These are phyloP conservation scores for Exutisphaerella laricina DNA, from an alignment of 2,329 filamentous ascomycete species.

Conservation along the genomic window DNA sequence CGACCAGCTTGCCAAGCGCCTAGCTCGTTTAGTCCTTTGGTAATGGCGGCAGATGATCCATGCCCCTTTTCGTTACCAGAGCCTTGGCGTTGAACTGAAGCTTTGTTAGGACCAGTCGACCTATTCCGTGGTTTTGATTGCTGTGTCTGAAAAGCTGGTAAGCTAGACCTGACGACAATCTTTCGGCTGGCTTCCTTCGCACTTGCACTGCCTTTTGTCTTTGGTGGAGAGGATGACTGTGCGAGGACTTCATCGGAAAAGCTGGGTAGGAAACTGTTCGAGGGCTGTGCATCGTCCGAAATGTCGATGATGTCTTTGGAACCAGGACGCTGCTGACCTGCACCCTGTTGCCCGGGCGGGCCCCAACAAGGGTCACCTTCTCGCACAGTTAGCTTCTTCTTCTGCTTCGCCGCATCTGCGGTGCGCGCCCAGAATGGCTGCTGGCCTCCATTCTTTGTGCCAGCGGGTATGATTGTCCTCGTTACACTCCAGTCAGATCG, in stretches of 20 bases:
- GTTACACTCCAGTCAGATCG: conserved; percentile 29
- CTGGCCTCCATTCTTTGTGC: too few species aligned
- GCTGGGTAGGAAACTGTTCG: conserved; percentile 23
- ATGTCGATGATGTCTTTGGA: conserved; percentile 34
- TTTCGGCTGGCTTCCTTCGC: neutral
- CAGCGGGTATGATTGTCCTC: conserved; percentile 13
- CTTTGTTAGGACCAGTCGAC: too few species aligned
- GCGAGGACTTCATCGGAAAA: conserved; percentile 26
- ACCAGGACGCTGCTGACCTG: conserved; percentile 21
- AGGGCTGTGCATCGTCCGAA: conserved; percentile 32
- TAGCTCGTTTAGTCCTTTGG: neutral
- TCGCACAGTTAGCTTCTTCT: conserved; percentile 14
- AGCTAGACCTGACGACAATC: conserved; percentile 29
- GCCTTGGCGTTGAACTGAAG: neutral
- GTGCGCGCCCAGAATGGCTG: conserved; percentile 26
- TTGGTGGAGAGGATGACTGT: conserved; percentile 19
- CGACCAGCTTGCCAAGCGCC: too few species aligned
- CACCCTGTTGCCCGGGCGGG: too few species aligned
- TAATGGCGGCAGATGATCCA: too few species aligned
- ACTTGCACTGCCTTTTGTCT: neutral
- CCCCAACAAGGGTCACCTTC: too few species aligned
- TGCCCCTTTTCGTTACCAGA: too few species aligned
- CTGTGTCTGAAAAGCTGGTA: conserved; percentile 28
- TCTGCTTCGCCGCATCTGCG: conserved; percentile 23
- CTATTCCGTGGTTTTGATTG: neutral